Evolutionary conservation across 306 rosid genomes (phyloP), one percentile per base, ranked within the genome.

Genomic region (Prunus davidiana): DNA sequence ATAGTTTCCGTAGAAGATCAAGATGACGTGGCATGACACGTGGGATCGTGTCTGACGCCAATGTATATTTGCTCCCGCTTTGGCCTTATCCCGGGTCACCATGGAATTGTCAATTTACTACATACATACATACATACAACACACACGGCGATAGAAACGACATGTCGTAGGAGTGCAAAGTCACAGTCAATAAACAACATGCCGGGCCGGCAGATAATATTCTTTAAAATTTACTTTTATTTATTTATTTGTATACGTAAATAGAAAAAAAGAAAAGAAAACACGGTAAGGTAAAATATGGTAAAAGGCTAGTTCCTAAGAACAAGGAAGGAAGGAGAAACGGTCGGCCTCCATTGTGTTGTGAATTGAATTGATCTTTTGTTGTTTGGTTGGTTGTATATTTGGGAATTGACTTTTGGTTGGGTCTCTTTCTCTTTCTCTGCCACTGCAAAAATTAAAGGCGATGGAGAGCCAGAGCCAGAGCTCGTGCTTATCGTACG

Each of bases 21-120:
- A 77, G 65, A 65, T 69, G 77, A 84, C 93, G 75, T 86, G 91
- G 80, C 83, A 41, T 65, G 27, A 78, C 89, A 88, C 88, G 91
- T 84, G 84, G 67, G 86, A 75, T n/a, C 7, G 12, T 28, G 57
- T 60, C 51, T 46, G 77, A 64, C 41, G 25, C 64, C 25, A 15
- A 24, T 45, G 3, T 2, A 49, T 8, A 3, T 20, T 64, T 34
- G 25, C 68, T 3, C 19, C 38, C 38, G 38, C 12, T 63, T 34
- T 34, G 8, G 51, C 51, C 51, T 9, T 12, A 46, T 46, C 51
- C 38, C 3, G 20, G 30, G 30, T 22, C 28, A 56, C 5, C 2
- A 3, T 11, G 5, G 5, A 57, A 22, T 57, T 57, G 63, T 57
- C 63, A 9, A 57, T 57, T 24, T 19, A 54, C 61, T 32, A 32